Evolutionary conservation across 495 filamentous ascomycete species (phyloP).

Genomic region (Recurvomyces mirabilis): DNA sequence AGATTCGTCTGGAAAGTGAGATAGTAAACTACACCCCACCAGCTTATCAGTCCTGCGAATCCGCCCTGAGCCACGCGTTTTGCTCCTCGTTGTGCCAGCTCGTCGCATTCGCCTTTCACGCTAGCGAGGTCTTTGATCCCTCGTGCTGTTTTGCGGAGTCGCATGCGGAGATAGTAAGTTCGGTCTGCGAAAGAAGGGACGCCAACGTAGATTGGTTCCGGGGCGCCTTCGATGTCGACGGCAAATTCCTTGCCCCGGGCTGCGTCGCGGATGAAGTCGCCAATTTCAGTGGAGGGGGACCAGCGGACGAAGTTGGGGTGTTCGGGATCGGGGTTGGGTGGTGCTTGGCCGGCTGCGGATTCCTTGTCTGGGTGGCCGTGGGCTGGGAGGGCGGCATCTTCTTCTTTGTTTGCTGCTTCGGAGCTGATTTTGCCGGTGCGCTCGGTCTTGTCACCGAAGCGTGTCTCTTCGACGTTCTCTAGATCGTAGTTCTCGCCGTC

Average conservation of each 20-base stretch:
- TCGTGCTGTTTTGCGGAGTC: constrained; percentile 58
- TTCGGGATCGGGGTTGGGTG: constrained; percentile 12
- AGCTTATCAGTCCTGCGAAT: constrained; percentile 55
- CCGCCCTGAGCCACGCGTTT: constrained; percentile 72
- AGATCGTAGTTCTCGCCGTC: constrained; percentile 27
- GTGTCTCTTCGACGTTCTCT: constrained; percentile 34
- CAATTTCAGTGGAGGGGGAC: constrained; percentile 80
- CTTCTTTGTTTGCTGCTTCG: constrained; percentile 26
- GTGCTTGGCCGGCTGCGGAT: constrained; percentile 30
- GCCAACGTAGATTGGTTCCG: constrained; percentile 57
- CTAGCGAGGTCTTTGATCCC: constrained; percentile 54
- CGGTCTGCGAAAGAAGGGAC: constrained; percentile 84
- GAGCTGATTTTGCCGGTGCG: constrained; percentile 37
- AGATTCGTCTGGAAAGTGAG: constrained; percentile 39
- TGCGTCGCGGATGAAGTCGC: constrained; percentile 90
- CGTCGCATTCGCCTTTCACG: constrained; percentile 74
- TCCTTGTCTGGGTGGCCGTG: constrained; percentile 2
- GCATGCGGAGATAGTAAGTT: constrained; percentile 71
- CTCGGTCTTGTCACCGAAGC: constrained; percentile 39
- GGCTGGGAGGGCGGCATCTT: not conserved
- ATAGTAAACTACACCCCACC: constrained; percentile 73
- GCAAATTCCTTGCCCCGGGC: constrained; percentile 74
- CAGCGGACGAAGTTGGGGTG: constrained; percentile 66
- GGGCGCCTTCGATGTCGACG: constrained; percentile 65
- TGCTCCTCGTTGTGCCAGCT: constrained; percentile 59